Conservation (phyloP, 768 basidiomycete species). For the Psilocybe cubensis region DNA sequence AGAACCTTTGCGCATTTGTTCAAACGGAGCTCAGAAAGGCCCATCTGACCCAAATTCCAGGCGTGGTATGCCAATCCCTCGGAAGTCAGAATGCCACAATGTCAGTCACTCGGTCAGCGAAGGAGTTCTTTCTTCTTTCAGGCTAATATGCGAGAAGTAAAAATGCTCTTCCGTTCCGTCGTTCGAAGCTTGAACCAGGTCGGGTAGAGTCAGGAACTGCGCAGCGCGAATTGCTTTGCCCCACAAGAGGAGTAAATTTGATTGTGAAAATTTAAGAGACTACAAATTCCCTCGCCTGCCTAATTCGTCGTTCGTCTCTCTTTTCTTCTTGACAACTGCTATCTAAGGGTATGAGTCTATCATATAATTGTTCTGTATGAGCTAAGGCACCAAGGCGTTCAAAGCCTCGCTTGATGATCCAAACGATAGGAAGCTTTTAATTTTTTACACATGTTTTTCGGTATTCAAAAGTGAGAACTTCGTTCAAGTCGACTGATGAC, state of each 20-base stretch:
- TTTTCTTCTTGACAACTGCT: background rate
- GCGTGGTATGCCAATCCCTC: background rate
- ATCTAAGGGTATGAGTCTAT: background rate
- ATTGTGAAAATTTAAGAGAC: background rate
- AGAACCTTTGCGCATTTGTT: background rate
- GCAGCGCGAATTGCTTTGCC: background rate
- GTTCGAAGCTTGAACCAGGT: background rate
- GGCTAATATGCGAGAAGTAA: background rate
- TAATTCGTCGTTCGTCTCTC: background rate
- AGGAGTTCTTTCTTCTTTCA: background rate
- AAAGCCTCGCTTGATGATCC: background rate
- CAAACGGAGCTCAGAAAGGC: background rate
- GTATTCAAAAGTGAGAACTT: background rate
- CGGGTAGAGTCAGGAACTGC: background rate
- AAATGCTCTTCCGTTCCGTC: background rate
- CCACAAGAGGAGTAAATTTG: background rate
- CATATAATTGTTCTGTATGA: background rate
- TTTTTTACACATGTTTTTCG: background rate
- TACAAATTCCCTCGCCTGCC: background rate
- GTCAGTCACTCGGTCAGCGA: background rate
- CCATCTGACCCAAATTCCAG: background rate
- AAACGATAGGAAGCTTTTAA: background rate
- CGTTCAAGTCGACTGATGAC: background rate
- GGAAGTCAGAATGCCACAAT: background rate
- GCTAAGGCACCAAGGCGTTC: background rate